Base-by-base conservation (phyloP, 83 land plant species). In the Diphasiastrum complanatum region DNA sequence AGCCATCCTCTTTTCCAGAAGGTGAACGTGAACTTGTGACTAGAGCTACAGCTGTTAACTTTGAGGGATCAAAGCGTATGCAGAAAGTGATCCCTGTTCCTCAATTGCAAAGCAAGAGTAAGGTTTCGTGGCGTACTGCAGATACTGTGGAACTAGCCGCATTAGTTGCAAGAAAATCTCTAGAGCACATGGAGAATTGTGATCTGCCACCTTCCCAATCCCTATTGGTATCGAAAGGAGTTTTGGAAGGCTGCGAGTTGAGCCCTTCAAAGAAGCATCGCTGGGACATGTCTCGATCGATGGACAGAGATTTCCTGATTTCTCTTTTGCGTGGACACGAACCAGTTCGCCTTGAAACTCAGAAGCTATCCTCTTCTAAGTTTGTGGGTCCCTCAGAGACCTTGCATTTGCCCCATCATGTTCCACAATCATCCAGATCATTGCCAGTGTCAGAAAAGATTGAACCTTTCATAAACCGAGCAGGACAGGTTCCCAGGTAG, bases 61-160 rank as follows among this genome's bases (percentile, higher is more conserved):
- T n/a, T n/a, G n/a, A n/a, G n/a, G n/a, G n/a, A n/a, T n/a, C n/a
- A n/a, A n/a, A n/a, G n/a, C n/a, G n/a, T n/a, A n/a, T n/a, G n/a
- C n/a, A n/a, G n/a, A n/a, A n/a, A n/a, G n/a, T n/a, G n/a, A n/a
- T n/a, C n/a, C n/a, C n/a, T n/a, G n/a, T n/a, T n/a, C n/a, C n/a
- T n/a, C n/a, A n/a, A n/a, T n/a, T n/a, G n/a, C n/a, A n/a, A n/a
- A n/a, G n/a, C 12, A 83, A 67, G 28, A 38, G 49, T 41, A 77
- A 74, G 32, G 80, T 81, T 31, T 88, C 92, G 77, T 89, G 91
- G 96, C 82, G 81, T 12, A 73, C 78, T 31, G 67, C 91, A 22
- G 79, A 77, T 43, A 70, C 71, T 66, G 74, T 74, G 40, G 91
- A 83, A 37, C 51, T 89, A 67, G 91, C 96, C 51, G 78, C 74